These are phyloP conservation scores for Kodamaea hsintzibuensis DNA, from an alignment of 805 yeast genomes.

Conservation along the genomic window DNA sequence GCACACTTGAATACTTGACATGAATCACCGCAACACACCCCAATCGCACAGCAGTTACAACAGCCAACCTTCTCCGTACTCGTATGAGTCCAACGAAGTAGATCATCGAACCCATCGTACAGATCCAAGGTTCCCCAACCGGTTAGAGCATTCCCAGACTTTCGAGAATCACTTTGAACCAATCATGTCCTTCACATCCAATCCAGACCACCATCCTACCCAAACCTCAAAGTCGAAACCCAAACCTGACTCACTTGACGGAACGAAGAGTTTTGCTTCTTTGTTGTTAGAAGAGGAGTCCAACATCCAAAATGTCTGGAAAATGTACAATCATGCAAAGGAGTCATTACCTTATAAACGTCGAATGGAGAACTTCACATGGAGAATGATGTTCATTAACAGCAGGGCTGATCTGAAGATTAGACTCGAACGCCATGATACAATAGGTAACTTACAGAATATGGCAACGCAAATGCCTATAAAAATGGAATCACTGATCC, in stretches of 20 bases:
- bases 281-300: slow-evolving; percentile 11
- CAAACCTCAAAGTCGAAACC: neutral
- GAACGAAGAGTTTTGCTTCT: neutral
- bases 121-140: neutral
- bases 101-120: neutral
- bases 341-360: slow-evolving; percentile 71
- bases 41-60: slow-evolving; percentile 1
- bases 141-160: neutral
- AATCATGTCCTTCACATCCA: neutral
- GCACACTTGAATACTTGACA: neutral
- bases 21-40: slow-evolving; percentile 2
- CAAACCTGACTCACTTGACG: neutral
- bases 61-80: neutral
- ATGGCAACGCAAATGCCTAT: slow-evolving; percentile 6
- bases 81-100: neutral
- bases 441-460: neutral
- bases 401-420: slow-evolving; percentile 8
- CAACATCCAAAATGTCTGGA: slow-evolving; percentile 55
- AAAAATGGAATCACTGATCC: neutral
- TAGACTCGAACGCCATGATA: neutral
- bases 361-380: slow-evolving; percentile 81
- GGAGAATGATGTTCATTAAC: slow-evolving; percentile 78
- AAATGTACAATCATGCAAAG: slow-evolving; percentile 75
- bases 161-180: neutral
- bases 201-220: neutral